Evolutionary conservation across 192 early-diverging fungal genomes (phyloP), one percentile per base, ranked within the genome.

Genomic region (Linnemannia schmuckeri): DNA sequence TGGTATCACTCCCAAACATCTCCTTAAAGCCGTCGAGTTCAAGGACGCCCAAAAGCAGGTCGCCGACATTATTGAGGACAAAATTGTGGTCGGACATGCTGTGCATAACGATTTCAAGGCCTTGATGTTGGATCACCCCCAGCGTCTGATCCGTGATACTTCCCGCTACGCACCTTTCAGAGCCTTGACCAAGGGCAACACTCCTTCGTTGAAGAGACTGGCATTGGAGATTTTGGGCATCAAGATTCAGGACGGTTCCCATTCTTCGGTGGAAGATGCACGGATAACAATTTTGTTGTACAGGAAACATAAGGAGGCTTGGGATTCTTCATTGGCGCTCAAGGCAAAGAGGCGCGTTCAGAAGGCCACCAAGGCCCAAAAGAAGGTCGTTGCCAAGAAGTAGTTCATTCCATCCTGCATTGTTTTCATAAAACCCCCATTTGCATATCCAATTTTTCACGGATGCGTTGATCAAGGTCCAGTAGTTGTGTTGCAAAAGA

Each of bases 241-340:
- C n/a, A 92, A 90, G 35, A 98, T 99, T 83, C 98, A 99, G 85
- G 80, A 91, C 18, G 97, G 96, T 44, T 92, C 91, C 80, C 98
- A 99, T 88, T 97, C 95, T 27, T 97, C 96, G 12, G 96, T 96
- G 4, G 95, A 97, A 57, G 98, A 99, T 91, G 98, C 98, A 1
- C 91, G 94, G 74, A 94, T 97, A 37, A 92, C 97, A 8, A 98
- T 99, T 93, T 80, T 97, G 63, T 80, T 99, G 8, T 99, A 97
- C 89, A 93, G 94, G 77, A 95, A 95, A 79, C 93, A 93, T 72
- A 95, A 95, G 88, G 87, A 92, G 0, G 93, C 94, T 10, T 99
- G 98, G 98, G 98, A 99, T 38, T 90, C 88, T 57, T 86, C 88
- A 0, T 63, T 91, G 73, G 89, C 89, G 6, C 72, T 85, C 13